Conservation (phyloP, 2,329 filamentous ascomycete genomes). For the Clarireedia sp. region DNA sequence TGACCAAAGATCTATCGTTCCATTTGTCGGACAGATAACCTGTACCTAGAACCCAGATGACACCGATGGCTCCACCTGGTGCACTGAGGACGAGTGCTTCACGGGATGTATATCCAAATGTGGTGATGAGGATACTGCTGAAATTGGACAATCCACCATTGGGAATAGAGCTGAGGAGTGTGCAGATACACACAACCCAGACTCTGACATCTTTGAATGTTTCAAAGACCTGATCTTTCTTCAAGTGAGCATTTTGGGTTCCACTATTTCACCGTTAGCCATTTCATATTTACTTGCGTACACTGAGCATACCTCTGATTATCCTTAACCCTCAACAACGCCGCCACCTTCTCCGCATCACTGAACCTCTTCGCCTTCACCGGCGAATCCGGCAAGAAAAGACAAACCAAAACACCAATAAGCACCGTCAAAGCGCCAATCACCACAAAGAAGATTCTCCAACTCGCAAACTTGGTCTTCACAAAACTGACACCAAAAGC, state of each 20-base stretch:
- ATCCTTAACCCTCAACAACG: not conserved
- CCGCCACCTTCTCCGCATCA: not conserved
- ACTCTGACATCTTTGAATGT: slow-evolving; percentile 30
- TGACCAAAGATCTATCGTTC: no score
- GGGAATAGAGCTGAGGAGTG: slow-evolving; percentile 29
- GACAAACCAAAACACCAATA: slow-evolving; percentile 33
- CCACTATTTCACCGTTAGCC: not conserved
- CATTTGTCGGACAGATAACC: slow-evolving; percentile 36
- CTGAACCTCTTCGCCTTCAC: slow-evolving; percentile 31
- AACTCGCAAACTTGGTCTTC: not conserved
- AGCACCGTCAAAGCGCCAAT: slow-evolving; percentile 20
- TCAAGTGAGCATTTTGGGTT: slow-evolving; percentile 29
- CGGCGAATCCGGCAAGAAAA: slow-evolving; percentile 40
- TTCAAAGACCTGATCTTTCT: slow-evolving; percentile 31
- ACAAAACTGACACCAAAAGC: slow-evolving; percentile 22
- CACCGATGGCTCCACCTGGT: slow-evolving; percentile 50
- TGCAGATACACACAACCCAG: slow-evolving; percentile 20
- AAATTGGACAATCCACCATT: slow-evolving; percentile 35
- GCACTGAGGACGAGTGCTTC: slow-evolving; percentile 26
- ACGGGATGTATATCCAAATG: slow-evolving; percentile 29
- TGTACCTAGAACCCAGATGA: slow-evolving; percentile 41
- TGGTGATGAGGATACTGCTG: slow-evolving; percentile 30
- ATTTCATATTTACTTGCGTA: no score
- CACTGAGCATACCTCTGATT: not conserved
- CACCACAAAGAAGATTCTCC: slow-evolving; percentile 14